These are phyloP conservation scores for Odonthalia washingtoniensis DNA, from an alignment of 31 red algal genomes.

Conservation along the genomic window DNA sequence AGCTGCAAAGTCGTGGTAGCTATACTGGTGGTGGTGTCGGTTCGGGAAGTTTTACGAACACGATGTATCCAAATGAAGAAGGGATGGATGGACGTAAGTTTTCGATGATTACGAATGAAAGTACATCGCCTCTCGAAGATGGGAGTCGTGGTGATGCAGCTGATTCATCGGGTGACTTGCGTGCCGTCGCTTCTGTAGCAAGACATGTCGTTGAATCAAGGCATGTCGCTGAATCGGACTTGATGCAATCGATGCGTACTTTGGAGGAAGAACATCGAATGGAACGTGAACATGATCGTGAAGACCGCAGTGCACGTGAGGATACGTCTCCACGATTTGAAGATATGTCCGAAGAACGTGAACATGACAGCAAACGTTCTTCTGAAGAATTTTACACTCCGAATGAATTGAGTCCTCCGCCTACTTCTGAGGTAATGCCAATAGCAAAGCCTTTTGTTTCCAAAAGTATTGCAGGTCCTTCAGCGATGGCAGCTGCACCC, in stretches of 20 bases:
- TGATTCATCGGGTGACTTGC: slow-evolving; percentile 41
- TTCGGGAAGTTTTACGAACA: no score
- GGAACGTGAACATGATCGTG: no score
- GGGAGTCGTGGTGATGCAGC: slow-evolving; percentile 16
- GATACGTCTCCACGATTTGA: background rate
- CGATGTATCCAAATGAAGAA: no score
- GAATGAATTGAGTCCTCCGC: slow-evolving; percentile 27
- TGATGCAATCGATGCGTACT: background rate
- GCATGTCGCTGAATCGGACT: background rate
- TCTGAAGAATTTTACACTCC: slow-evolving; percentile 70
- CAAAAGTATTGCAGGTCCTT: background rate
- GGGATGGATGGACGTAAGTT: slow-evolving; percentile 55
- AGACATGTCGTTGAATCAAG: slow-evolving; percentile 5
- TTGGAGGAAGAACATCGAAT: background rate
- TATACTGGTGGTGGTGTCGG: no score
- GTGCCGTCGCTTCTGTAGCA: slow-evolving; percentile 31
- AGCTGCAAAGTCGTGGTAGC: background rate
- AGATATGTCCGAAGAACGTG: background rate
- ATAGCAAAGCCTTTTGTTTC: background rate
- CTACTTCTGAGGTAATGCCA: background rate
- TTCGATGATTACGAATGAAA: slow-evolving; percentile 48
- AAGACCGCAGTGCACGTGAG: background rate
- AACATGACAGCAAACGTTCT: slow-evolving; percentile 12
- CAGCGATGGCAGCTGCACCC: background rate
- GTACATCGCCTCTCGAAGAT: slow-evolving; percentile 6